Percentiles rank a stretch among this genome's conserved stretches.
phyloP scores from a whole-genome alignment of 192 early-diverging fungal species.

The Gigaspora rosea region DNA sequence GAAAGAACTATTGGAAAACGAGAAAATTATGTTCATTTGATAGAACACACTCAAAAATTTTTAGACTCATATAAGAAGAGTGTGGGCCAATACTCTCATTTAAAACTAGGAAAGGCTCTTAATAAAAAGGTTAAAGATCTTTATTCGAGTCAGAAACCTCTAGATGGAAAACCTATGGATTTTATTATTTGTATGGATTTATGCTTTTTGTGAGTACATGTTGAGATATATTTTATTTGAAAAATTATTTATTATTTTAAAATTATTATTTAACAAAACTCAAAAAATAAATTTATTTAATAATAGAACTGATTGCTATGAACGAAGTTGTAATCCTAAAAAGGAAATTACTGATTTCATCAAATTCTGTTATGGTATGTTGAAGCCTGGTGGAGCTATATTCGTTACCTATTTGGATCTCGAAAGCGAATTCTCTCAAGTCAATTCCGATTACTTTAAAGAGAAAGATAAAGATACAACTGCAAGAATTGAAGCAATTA shows the following conservation, averaged over 20 bases:
- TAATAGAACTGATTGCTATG: not conserved
- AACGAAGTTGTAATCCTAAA: not conserved
- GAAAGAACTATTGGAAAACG: not conserved
- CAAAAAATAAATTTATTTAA: not conserved
- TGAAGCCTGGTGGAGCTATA: conserved; percentile 2
- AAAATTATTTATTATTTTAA: not conserved
- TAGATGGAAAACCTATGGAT: not conserved
- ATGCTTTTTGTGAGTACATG: not conserved
- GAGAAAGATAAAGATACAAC: not conserved
- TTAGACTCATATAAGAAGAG: not conserved
- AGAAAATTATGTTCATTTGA: not conserved
- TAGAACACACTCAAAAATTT: not conserved
- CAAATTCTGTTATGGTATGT: not conserved
- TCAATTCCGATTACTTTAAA: not conserved
- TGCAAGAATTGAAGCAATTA: not conserved
- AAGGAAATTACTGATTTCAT: not conserved
- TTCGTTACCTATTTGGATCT: not conserved
- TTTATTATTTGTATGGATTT: conserved; percentile 1
- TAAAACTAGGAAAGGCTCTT: not conserved
- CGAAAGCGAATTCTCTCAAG: not conserved
- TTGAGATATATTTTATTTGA: not conserved
- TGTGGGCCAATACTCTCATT: not conserved
- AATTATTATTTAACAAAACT: not conserved
- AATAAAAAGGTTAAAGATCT: not conserved
- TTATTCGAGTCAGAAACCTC: not conserved